Conservation (phyloP, 306 rosid genomes). For the Begonia loranthoides region DNA sequence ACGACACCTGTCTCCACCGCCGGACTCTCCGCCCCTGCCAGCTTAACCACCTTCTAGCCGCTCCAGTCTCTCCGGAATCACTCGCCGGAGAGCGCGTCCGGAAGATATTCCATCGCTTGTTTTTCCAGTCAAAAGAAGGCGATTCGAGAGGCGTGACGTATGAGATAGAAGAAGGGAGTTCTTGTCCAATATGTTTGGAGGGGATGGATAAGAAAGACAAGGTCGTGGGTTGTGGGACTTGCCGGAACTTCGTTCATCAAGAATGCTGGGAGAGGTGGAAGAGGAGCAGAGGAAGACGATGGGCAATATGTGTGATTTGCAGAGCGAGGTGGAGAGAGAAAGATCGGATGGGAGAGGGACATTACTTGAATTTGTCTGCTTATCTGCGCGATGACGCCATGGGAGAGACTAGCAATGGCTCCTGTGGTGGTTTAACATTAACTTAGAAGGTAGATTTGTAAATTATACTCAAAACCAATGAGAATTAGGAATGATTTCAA, state of each 20-base stretch:
- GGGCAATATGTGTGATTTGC: conserved; percentile 61
- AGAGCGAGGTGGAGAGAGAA: conserved; percentile 65
- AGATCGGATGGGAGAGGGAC: conserved; percentile 16
- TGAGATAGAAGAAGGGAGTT: conserved; percentile 41
- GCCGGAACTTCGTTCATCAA: conserved; percentile 65
- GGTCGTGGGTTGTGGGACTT: conserved; percentile 55
- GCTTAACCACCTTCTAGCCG: conserved; percentile 24
- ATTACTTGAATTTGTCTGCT: conserved; percentile 67
- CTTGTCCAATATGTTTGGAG: conserved; percentile 70
- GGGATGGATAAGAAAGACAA: conserved; percentile 52
- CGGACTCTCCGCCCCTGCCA: conserved; percentile 46
- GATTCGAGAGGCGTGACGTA: not conserved
- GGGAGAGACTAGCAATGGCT: not conserved
- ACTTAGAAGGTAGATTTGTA: not conserved
- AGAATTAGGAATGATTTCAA: too few relatives aligned
- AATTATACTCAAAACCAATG: too few relatives aligned
- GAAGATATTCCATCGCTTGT: conserved; percentile 49
- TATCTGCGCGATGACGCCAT: conserved; percentile 27
- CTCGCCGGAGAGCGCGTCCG: conserved; percentile 36
- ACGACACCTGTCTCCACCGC: conserved; percentile 45
- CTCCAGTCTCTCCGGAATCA: conserved; percentile 32
- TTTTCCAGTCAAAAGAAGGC: conserved; percentile 10
- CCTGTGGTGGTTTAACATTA: conserved; percentile 5
- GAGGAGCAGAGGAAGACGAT: conserved; percentile 53
- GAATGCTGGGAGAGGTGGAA: conserved; percentile 68